Evolutionary conservation across 2,329 filamentous ascomycete genomes (phyloP), one percentile per base, ranked within the genome.

Genomic region (Colletotrichum sublineola): DNA sequence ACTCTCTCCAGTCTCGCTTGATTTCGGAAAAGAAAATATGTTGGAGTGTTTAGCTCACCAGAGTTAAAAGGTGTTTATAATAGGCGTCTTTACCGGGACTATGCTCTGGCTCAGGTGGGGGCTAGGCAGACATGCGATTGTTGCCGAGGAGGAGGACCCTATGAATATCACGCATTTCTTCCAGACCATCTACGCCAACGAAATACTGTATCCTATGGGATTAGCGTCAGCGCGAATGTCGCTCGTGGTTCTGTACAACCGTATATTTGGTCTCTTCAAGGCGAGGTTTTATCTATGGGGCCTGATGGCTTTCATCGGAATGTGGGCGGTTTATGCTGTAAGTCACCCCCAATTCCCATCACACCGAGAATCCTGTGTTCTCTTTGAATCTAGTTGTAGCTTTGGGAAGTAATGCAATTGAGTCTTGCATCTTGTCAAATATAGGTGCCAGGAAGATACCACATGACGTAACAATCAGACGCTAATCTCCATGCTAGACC

Each of bases 161-260:
- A 61, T 56, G 58, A 73, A 70, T 40, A 24, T 73, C 1, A 33
- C 24, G 14, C 60, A 20, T 5, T 73, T 73, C n/a, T 73, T 55
- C 20, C 53, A 73, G 29, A 73, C 70, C 2, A 73, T 73, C 52
- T 73, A 55, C 60, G 70, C 70, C 14, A 73, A 73, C 33, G 70
- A 73, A 15, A 64, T 73, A 2, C 8, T 73, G 24, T 73, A 73
- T 12, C 60, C 70, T 1, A 24, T 73, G 11, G 67, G 60, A 14
- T 24, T 73, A 2, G 55, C 65, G 8, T 42, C 12, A 40, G 66
- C 70, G 8, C 31, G 66, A 14, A 33, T 73, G 7, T 73, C 70
- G 12, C 70, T 73, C 5, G 70, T 73, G 11, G 24, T 73, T 3
- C 24, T 73, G 2, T 73, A 73, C 20, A 55, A 73, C 15, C 60